phyloP scores from a whole-genome alignment of 495 filamentous ascomycete genomes.

The Xanthoparmelia taractica region DNA sequence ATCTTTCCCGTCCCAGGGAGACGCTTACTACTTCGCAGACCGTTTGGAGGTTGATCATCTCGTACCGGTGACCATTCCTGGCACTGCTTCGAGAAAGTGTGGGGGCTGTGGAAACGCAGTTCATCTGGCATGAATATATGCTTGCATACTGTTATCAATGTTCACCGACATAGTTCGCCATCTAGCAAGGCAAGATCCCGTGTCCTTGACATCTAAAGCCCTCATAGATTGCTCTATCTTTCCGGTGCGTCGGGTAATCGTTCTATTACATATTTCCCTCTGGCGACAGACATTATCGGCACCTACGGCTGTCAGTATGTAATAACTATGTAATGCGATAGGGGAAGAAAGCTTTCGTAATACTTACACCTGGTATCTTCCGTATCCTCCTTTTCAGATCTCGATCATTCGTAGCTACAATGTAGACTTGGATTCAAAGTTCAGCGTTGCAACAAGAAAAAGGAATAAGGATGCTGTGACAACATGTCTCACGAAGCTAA shows the following conservation, averaged over 20 bases:
- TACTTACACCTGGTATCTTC: slow-evolving; percentile 57
- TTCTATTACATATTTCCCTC: slow-evolving; percentile 89
- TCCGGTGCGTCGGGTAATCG: slow-evolving; percentile 74
- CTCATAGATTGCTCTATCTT: slow-evolving; percentile 26
- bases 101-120: background rate
- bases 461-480: slow-evolving; percentile 42
- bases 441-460: background rate
- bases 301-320: slow-evolving; percentile 26
- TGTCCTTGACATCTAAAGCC: background rate
- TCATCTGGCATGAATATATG: background rate
- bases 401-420: slow-evolving; percentile 29
- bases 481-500: background rate
- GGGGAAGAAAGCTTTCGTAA: slow-evolving; percentile 23
- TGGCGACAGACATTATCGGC: slow-evolving; percentile 60
- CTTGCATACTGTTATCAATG: background rate
- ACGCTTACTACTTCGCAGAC: background rate
- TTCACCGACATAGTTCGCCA: background rate
- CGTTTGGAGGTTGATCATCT: background rate
- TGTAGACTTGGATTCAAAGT: slow-evolving; percentile 6
- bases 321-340: slow-evolving; percentile 24
- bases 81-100: background rate
- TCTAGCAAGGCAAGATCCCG: background rate
- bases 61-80: background rate
- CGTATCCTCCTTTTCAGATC: slow-evolving; percentile 68
- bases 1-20: background rate